Conservation (phyloP, 2,329 filamentous ascomycete genomes). For the Nothophoma quercina region DNA sequence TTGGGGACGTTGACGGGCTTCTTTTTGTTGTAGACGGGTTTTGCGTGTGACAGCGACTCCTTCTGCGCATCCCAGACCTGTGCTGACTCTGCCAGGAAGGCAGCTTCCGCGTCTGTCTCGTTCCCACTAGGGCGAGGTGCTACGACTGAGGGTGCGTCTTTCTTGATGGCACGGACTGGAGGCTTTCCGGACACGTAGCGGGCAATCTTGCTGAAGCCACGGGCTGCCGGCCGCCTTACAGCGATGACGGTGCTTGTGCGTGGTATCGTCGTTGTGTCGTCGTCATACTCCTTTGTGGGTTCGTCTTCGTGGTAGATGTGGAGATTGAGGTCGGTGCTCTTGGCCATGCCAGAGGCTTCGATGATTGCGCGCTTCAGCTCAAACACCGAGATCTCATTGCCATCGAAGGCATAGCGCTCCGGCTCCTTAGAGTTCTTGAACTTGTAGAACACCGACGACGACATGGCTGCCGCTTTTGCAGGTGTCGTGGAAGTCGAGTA, state of each 20-base stretch:
- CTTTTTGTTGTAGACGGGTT: slow-evolving; percentile 53
- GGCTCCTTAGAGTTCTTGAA: slow-evolving; percentile 99
- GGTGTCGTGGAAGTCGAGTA: slow-evolving; percentile 1
- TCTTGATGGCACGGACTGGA: slow-evolving; percentile 81
- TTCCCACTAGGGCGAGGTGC: slow-evolving; percentile 54
- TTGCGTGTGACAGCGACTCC: slow-evolving; percentile 82
- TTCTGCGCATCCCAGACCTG: slow-evolving; percentile 94
- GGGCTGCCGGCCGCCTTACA: slow-evolving; percentile 80
- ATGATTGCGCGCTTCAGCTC: slow-evolving; percentile 99
- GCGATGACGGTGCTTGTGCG: slow-evolving; percentile 94
- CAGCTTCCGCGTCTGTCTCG: slow-evolving; percentile 91
- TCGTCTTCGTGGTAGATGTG: slow-evolving; percentile 91
- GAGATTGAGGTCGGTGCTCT: slow-evolving; percentile 95
- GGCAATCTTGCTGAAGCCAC: slow-evolving; percentile 88
- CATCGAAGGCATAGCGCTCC: slow-evolving; percentile 93
- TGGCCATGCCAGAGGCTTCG: slow-evolving; percentile 87
- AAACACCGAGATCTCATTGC: slow-evolving; percentile 96
- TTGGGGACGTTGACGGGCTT: slow-evolving; percentile 84
- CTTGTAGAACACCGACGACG: slow-evolving; percentile 99
- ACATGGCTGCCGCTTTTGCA: slow-evolving; percentile 63
- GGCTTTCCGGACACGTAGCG: slow-evolving; percentile 97
- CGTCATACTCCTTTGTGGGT: slow-evolving; percentile 89
- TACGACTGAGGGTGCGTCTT: slow-evolving; percentile 61
- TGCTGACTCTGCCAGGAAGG: slow-evolving; percentile 88
- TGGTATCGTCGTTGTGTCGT: slow-evolving; percentile 97